phyloP scores from a whole-genome alignment of 2,329 filamentous ascomycete genomes.

The Talaromyces sp. region DNA sequence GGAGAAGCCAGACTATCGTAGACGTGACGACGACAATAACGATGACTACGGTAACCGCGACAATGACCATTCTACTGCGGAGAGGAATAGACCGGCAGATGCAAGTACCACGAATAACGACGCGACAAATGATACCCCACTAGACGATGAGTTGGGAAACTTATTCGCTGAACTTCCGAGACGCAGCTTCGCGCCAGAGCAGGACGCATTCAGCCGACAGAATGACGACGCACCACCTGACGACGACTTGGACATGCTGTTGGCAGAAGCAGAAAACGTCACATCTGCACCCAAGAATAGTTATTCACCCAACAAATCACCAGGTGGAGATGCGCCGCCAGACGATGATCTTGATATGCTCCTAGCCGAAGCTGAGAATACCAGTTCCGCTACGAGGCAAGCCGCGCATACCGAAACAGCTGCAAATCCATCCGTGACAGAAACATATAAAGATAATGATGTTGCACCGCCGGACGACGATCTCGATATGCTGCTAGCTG shows the following conservation, averaged over 20 bases:
- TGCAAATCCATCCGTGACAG: background rate
- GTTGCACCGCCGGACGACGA: slow-evolving; percentile 10
- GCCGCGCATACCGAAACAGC: background rate
- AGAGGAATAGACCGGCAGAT: background rate
- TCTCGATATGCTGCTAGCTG: slow-evolving; percentile 10
- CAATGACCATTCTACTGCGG: background rate
- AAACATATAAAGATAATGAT: background rate
- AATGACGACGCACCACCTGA: slow-evolving; percentile 3
- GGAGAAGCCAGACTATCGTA: slow-evolving; percentile 26
- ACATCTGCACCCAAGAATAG: background rate
- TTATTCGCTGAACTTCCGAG: background rate
- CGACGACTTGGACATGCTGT: slow-evolving; percentile 9
- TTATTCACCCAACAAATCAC: background rate
- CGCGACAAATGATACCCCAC: background rate
- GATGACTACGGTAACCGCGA: background rate
- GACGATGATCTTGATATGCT: slow-evolving; percentile 11
- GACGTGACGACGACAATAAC: background rate
- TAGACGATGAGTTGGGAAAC: background rate
- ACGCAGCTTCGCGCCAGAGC: background rate
- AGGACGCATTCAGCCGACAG: background rate
- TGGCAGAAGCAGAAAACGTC: slow-evolving; percentile 10
- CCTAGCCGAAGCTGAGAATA: slow-evolving; percentile 4
- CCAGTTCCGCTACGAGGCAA: background rate
- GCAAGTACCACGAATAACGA: background rate
- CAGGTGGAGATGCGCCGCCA: background rate